Conservation (phyloP, 2,329 filamentous ascomycete species). For the Penicillium polonicum region DNA sequence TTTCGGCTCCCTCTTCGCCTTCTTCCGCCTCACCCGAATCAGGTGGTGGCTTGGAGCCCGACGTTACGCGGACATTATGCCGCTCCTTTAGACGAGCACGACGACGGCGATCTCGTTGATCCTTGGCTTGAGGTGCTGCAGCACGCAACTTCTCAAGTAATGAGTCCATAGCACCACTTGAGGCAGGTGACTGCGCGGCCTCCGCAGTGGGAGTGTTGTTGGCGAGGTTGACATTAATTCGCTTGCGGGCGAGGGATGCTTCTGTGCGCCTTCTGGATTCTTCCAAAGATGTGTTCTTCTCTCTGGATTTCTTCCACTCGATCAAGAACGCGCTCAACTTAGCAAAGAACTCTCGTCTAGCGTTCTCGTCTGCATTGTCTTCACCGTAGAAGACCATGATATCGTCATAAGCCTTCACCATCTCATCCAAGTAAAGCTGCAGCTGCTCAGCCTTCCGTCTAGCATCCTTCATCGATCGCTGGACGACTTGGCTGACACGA, state of each 20-base stretch:
- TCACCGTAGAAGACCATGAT: slow-evolving; percentile 97
- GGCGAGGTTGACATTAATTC: slow-evolving; percentile 61
- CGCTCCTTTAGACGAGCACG: slow-evolving; percentile 85
- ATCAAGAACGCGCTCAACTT: slow-evolving; percentile 87
- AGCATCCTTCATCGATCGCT: slow-evolving; percentile 94
- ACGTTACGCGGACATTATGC: slow-evolving; percentile 85
- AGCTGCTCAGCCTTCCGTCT: slow-evolving; percentile 94
- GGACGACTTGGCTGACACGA: slow-evolving; percentile 85
- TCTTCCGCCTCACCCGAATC: slow-evolving; percentile 60
- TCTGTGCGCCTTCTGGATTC: slow-evolving; percentile 83
- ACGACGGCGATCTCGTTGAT: slow-evolving; percentile 83
- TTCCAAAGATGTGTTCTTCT: slow-evolving; percentile 85
- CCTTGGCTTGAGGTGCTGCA: slow-evolving; percentile 83
- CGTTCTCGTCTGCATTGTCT: slow-evolving; percentile 85
- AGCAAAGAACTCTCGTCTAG: slow-evolving; percentile 90
- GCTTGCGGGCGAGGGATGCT: slow-evolving; percentile 86
- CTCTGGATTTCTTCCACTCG: slow-evolving; percentile 94
- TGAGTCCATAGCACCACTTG: slow-evolving; percentile 91
- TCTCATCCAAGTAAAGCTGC: slow-evolving; percentile 88
- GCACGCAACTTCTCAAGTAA: slow-evolving; percentile 91
- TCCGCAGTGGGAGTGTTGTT: slow-evolving; percentile 53
- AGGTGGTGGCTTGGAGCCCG: slow-evolving; percentile 83
- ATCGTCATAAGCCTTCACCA: slow-evolving; percentile 85
- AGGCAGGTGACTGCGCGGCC: slow-evolving; percentile 63
- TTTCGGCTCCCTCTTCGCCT: slow-evolving; percentile 54